These are phyloP conservation scores for Solanum stenotomum DNA, from an alignment of 257 asterid genomes.

Conservation along the genomic window DNA sequence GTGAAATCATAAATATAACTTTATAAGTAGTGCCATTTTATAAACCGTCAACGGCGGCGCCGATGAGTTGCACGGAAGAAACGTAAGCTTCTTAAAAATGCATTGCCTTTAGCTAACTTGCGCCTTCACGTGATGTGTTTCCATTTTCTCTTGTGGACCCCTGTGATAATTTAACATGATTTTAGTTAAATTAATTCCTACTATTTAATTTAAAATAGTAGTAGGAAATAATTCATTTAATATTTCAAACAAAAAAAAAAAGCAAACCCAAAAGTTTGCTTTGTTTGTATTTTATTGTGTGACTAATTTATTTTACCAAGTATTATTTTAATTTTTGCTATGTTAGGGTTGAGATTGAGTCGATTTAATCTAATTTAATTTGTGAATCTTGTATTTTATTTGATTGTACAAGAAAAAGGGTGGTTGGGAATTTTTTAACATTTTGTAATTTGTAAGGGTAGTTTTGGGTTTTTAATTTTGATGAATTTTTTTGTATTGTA, in stretches of 20 bases:
- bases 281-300: background rate
- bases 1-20: too few relatives aligned
- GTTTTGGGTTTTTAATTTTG: background rate
- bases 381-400: background rate
- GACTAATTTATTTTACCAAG: background rate
- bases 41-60: background rate
- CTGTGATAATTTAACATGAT: background rate
- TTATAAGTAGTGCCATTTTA: too few relatives aligned
- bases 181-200: background rate
- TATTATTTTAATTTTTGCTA: background rate
- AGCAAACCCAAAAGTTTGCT: background rate
- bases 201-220: conserved; percentile 5
- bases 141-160: conserved; percentile 9
- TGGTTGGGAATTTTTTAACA: background rate
- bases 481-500: background rate
- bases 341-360: background rate
- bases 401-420: background rate
- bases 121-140: conserved; percentile 26
- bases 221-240: background rate
- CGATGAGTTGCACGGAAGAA: conserved; percentile 18
- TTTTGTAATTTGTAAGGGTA: background rate
- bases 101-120: conserved; percentile 8
- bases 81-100: background rate
- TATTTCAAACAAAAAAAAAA: background rate
- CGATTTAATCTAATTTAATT: background rate